These are phyloP conservation scores for Penstemon davidsonii DNA, from an alignment of 257 asterid species.

Conservation along the genomic window DNA sequence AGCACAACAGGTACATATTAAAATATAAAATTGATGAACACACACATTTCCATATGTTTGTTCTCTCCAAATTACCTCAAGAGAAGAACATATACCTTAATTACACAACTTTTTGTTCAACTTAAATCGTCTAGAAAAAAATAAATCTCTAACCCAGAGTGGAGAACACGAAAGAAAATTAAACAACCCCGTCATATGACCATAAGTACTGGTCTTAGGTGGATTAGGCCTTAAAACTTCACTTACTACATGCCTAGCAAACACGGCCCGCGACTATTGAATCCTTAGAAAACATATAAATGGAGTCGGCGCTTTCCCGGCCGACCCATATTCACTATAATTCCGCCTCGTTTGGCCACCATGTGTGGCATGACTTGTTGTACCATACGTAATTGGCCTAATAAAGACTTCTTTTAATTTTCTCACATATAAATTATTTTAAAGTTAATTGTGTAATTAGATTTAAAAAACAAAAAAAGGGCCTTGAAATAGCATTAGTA, in stretches of 20 bases:
- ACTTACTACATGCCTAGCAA: conserved; percentile 59
- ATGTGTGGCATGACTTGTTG: conserved; percentile 72
- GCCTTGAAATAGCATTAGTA: no score
- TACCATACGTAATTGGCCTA: conserved; percentile 60
- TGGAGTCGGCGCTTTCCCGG: conserved; percentile 67
- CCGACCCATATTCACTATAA: conserved; percentile 67
- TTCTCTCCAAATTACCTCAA: no score
- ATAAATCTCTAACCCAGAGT: conserved; percentile 61
- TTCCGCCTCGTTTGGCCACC: conserved; percentile 49
- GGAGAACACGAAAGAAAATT: conserved; percentile 57
- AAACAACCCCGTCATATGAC: conserved; percentile 65
- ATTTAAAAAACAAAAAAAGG: no score
- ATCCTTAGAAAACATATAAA: conserved; percentile 49
- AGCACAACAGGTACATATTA: no score
- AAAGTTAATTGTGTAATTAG: no score
- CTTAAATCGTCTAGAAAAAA: conserved; percentile 46
- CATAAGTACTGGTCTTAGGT: conserved; percentile 50
- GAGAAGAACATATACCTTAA: no score
- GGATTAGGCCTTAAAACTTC: conserved; percentile 52
- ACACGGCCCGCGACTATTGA: conserved; percentile 39
- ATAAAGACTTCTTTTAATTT: no score
- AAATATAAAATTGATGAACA: no score
- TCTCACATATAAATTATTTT: no score
- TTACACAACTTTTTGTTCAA: conserved; percentile 33
- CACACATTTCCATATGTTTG: no score